Evolutionary conservation across 495 filamentous ascomycete species (phyloP), one percentile per base, ranked within the genome.

Genomic region (Penicillium pulvis): DNA sequence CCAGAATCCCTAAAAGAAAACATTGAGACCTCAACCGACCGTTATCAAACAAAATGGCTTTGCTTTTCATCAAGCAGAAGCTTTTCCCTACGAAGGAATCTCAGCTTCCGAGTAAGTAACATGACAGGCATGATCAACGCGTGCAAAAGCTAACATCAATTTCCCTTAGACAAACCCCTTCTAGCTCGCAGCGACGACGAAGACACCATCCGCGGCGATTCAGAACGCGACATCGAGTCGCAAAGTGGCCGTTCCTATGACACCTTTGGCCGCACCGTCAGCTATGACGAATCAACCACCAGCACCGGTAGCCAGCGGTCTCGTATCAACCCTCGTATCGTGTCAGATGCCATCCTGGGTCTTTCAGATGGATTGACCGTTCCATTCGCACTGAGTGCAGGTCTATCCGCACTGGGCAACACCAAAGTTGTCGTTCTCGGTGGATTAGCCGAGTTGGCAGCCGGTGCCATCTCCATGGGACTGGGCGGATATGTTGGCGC

Each of bases 401-500:
- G 82, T 54, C 74, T 85, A 23, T 83, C 80, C 2, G 73, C 80
- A 6, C 72, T 83, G 5, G 79, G 79, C 14, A 72, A 82, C 50
- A 81, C 82, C 17, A 77, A 80, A 41, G 73, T 83, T 1, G 82
- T 85, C 14, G 75, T 83, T 26, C 68, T 81, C 24, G 82, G 80
- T 44, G 82, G 82, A 11, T 59, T 85, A 11, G 82, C 82, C 2
- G 82, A 85, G 69, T 62, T 85, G 24, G 74, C 79, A 28, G 82
- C 81, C 0, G 82, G 82, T 41, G 81, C 81, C 8, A 79, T 85
- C 46, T 81, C 79, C 26, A 84, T 84, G 81, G 81, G 81, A 1
- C 58, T 84, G 19, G 82, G 82, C 28, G 82, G 82, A 28, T 75
- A 84, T 51, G 81, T 93, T 3, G 87, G 87, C 2, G 87, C 89